Base-by-base conservation (phyloP, 2,329 filamentous ascomycete species). In the Blastomyces parvus region DNA sequence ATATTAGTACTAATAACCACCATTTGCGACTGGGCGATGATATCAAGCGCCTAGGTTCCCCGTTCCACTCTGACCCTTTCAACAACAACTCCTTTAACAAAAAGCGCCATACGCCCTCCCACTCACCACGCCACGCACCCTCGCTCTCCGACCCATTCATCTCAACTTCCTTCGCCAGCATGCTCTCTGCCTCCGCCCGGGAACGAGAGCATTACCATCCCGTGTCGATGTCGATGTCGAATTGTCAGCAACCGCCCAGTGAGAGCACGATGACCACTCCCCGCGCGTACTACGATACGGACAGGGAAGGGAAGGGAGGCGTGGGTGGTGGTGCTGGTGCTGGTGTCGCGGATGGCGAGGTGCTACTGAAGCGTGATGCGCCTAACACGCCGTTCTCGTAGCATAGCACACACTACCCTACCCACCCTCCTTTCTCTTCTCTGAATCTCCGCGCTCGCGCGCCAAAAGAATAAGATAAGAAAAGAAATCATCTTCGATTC, bases 11-110 rank as follows among this genome's bases (percentile, higher is more conserved):
- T 50, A 63, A 66, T 46, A 70, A 73, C 14, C 66, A 77, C 36
- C 66, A 74, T 46, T 74, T 73, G 44, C 70, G 77, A 30, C 69
- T 70, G 19, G 68, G 72, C 6, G 77, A 79, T 62, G 72, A 71
- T 42, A 76, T 79, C 60, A 79, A 78, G 63, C 76, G 78, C 48
- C 71, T 81, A 22, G 79, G 78, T 30, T 81, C 79, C 38, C 79
- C 79, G 1, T 81, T 81, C 65, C 74, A 76, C 62, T 68, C 76
- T 11, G 76, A 80, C 64, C 70, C 66, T 14, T 71, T 70, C n/a
- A n/a, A n/a, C 59, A 73, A 71, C 59, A 74, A 72, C 59, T 30
- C 33, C 17, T 71, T 70, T n/a, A 48, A 48, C 46, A 22, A n/a
- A 27, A 53, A n/a, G 33, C 25, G 33, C 9, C 25, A 33, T 33